A percentile compares a stretch with the other conserved stretches of the same genome.
These are phyloP conservation scores for Sungouiella blattae DNA, from an alignment of 805 yeast genomes.

Conservation along the genomic window DNA sequence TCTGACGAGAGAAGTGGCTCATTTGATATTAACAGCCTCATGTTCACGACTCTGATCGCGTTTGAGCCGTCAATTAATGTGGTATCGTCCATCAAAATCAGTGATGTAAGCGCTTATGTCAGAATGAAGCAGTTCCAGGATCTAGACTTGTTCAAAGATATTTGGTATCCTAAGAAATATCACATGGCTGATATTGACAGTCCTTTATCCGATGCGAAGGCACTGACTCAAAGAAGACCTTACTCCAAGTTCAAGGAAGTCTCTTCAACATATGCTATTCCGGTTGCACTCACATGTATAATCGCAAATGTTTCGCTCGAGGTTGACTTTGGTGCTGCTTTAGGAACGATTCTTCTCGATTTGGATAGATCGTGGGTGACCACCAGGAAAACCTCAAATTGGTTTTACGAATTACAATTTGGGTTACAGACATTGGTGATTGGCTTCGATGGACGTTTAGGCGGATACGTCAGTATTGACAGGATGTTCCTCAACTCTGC, in stretches of 20 bases:
- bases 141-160: conserved; percentile 72
- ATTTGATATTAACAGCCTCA: conserved; percentile 42
- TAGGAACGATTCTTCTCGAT: conserved; percentile 60
- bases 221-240: background rate
- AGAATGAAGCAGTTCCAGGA: conserved; percentile 87
- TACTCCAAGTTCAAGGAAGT: conserved; percentile 49
- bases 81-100: conserved; percentile 49
- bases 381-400: conserved; percentile 59
- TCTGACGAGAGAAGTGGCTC: conserved; percentile 88
- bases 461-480: conserved; percentile 57
- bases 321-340: conserved; percentile 79
- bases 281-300: conserved; percentile 66
- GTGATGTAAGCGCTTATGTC: conserved; percentile 57
- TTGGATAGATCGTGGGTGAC: conserved; percentile 66
- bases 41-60: conserved; percentile 47
- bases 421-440: conserved; percentile 54
- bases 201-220: background rate
- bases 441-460: conserved; percentile 71
- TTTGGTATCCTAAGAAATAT: conserved; percentile 60
- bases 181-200: background rate
- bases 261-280: conserved; percentile 60
- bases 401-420: conserved; percentile 67
- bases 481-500: conserved; percentile 58
- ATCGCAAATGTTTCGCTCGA: conserved; percentile 50
- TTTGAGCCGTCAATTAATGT: conserved; percentile 40